Conservation (phyloP, 495 filamentous ascomycete genomes). For the Corynascus novoguineensis region DNA sequence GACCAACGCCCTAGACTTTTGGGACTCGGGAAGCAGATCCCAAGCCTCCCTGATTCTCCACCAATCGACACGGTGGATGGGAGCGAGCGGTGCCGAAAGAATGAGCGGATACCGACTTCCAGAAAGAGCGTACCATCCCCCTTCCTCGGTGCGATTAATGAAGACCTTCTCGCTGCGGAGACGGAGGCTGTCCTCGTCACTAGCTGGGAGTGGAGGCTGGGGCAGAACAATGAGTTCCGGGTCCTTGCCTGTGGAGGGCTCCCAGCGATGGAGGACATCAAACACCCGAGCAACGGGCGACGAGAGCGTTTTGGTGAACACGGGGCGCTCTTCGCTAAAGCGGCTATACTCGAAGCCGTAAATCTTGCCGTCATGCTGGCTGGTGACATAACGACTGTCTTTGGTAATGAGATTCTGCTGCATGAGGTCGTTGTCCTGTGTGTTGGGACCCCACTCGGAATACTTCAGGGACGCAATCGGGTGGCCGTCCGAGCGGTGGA, state of each 20-base stretch:
- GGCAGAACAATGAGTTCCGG: slow-evolving; percentile 72
- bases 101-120: slow-evolving; percentile 82
- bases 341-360: slow-evolving; percentile 69
- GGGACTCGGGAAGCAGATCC: slow-evolving; percentile 29
- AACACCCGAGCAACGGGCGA: slow-evolving; percentile 88
- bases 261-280: slow-evolving; percentile 71
- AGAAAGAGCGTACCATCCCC: slow-evolving; percentile 92
- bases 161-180: slow-evolving; percentile 65
- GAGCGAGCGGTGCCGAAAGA: slow-evolving; percentile 63
- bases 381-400: slow-evolving; percentile 85
- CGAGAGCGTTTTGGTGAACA: slow-evolving; percentile 59
- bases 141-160: slow-evolving; percentile 76
- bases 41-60: slow-evolving; percentile 31
- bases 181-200: slow-evolving; percentile 49
- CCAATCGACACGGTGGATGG: slow-evolving; percentile 58
- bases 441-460: slow-evolving; percentile 93
- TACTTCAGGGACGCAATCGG: slow-evolving; percentile 86
- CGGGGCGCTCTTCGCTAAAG: slow-evolving; percentile 26
- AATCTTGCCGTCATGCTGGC: slow-evolving; percentile 78
- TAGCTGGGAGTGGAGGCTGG: slow-evolving; percentile 68
- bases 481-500: slow-evolving; percentile 69
- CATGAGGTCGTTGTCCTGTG: slow-evolving; percentile 79
- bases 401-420: slow-evolving; percentile 72
- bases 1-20: slow-evolving; percentile 39
- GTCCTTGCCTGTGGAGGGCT: slow-evolving; percentile 51